Evolutionary conservation across 169 alveolate species (phyloP).

Genomic region (Babesia caballi): DNA sequence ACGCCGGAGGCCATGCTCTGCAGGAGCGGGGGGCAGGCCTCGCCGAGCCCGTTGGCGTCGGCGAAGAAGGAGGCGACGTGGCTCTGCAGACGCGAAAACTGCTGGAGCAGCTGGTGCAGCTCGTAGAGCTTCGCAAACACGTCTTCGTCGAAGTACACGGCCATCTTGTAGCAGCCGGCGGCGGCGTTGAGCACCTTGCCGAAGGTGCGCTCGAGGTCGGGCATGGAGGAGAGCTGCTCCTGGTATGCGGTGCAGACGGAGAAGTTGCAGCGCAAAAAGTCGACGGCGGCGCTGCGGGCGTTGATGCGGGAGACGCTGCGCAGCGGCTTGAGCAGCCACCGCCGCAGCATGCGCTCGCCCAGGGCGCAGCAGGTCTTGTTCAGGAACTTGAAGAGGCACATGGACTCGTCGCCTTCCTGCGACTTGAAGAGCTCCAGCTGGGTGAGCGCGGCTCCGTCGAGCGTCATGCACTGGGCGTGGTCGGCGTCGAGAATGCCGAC

Average conservation of each 20-base stretch:
- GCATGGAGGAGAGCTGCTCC: slow-evolving; percentile 62
- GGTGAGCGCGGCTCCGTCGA: slow-evolving; percentile 78
- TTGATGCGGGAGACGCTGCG: slow-evolving; percentile 79
- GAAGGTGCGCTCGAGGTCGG: slow-evolving; percentile 82
- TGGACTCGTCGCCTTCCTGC: slow-evolving; percentile 77
- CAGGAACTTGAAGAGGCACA: slow-evolving; percentile 81
- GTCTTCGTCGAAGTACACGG: slow-evolving; percentile 84
- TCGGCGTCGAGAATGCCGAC: slow-evolving; percentile 15
- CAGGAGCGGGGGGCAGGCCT: slow-evolving; percentile 39
- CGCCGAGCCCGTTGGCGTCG: slow-evolving; percentile 28
- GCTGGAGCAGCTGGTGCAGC: slow-evolving; percentile 69
- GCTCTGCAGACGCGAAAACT: slow-evolving; percentile 63
- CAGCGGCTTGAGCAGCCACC: slow-evolving; percentile 95
- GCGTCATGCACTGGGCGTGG: slow-evolving; percentile 23
- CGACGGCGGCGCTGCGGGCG: slow-evolving; percentile 89
- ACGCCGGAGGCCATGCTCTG: background rate
- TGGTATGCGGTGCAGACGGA: slow-evolving; percentile 38
- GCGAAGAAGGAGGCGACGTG: slow-evolving; percentile 53
- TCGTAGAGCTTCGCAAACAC: slow-evolving; percentile 71
- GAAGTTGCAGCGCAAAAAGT: slow-evolving; percentile 79
- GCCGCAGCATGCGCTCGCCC: slow-evolving; percentile 91
- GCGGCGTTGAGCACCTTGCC: slow-evolving; percentile 81
- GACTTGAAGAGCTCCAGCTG: slow-evolving; percentile 82
- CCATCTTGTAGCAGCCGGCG: slow-evolving; percentile 80
- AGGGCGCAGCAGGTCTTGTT: slow-evolving; percentile 91